phyloP scores from a whole-genome alignment of 1,284 basidiomycete genomes.

The Ceratobasidium sp. region DNA sequence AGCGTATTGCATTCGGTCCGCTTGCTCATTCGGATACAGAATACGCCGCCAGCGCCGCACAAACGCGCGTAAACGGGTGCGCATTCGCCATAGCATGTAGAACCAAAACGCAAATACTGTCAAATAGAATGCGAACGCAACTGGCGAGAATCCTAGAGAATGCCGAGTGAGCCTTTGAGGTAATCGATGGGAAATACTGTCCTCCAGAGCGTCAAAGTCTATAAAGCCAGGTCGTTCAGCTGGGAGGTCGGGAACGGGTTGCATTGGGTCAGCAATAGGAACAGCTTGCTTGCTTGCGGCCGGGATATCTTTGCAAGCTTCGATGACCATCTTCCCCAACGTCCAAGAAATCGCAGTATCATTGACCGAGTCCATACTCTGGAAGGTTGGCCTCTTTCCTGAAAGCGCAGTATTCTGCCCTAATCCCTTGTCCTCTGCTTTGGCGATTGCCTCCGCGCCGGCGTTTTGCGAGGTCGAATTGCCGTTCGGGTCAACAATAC shows the following conservation, averaged over 20 bases:
- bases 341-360: conserved; percentile 98
- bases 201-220: conserved; percentile 53
- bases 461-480: conserved; percentile 63
- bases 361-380: conserved; percentile 89
- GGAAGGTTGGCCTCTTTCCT: conserved; percentile 65
- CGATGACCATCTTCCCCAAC: conserved; percentile 96
- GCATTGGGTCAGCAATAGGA: conserved; percentile 73
- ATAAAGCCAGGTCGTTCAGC: conserved; percentile 19
- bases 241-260: conserved; percentile 56
- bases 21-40: conserved; percentile 36
- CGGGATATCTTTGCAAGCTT: conserved; percentile 86
- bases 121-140: conserved; percentile 63
- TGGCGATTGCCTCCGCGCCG: conserved; percentile 70
- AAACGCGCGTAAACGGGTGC: conserved; percentile 43
- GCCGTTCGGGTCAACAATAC: conserved; percentile 85
- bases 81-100: conserved; percentile 36
- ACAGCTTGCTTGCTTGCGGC: conserved; percentile 56
- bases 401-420: conserved; percentile 51
- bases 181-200: conserved; percentile 66
- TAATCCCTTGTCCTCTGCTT: conserved; percentile 83
- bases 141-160: conserved; percentile 72
- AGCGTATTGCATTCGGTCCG: conserved; percentile 36
- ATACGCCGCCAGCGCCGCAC: conserved; percentile 31
- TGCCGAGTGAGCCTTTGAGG: conserved; percentile 64
- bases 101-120: conserved; percentile 26